Evolutionary conservation across 2,329 filamentous ascomycete genomes (phyloP), one percentile per base, ranked within the genome.

Genomic region (Fusarium xylarioides): DNA sequence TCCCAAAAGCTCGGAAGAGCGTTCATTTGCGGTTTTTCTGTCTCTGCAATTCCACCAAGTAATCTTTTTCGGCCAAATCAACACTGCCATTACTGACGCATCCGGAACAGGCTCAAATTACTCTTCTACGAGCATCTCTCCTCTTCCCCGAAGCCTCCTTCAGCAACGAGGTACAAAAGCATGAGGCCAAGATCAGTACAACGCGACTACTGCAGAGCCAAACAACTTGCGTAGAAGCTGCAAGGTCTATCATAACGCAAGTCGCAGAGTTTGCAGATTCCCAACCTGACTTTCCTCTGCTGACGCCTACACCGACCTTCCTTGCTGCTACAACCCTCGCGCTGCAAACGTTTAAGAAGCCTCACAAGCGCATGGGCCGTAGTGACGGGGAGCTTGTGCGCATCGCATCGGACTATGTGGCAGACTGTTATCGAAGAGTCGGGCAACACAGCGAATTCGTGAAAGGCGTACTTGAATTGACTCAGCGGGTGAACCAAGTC

Each of bases 351-450:
- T 73, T 75, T 16, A 75, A 74, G 46, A 75, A 75, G 18, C 74
- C 73, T 2, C 74, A 76, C 21, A 76, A 76, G 37, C 61, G 73
- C 2, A 76, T 76, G 74, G 73, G 74, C 2, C 73, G 74, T 4
- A 76, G 73, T 9, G 73, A 76, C 16, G 69, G 71, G 11, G 73
- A 76, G 8, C 71, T 76, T 19, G 68, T 76, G 1, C 60, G 66
- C 10, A 76, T 43, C 11, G 74, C 62, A 0, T 66, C 68, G 1
- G 73, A 76, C 4, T 74, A 70, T 8, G 61, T 61, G 5, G 68
- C 70, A 10, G 73, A 75, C 2, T 73, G 60, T 15, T 75, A 74
- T 49, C 64, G 44, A 7, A 56, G 46, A 1, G 58, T 66, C 18
- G 73, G 73, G 0, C 74, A 76, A 15, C 66, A 66, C 10, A 65